Base-by-base conservation (phyloP, 306 rosid genomes). In the Prosopis cineraria region DNA sequence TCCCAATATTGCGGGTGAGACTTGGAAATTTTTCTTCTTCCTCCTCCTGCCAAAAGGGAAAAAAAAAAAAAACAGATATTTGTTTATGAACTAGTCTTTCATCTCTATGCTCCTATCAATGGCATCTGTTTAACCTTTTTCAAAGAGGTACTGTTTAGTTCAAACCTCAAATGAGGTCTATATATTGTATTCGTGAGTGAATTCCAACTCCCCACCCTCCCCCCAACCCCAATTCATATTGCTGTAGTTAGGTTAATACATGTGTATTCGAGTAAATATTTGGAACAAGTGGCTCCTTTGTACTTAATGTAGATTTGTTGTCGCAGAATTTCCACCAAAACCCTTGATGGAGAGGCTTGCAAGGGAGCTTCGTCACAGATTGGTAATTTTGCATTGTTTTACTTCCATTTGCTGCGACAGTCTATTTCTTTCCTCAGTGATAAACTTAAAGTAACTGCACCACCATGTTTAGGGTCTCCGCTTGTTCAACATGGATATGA, bases 401-500 rank as follows among this genome's bases (percentile, higher is more conserved):
- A 16, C n/a, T 25, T 44, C 31, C 33, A 25, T 69, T 81, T 59
- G 39, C 31, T 0, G 20, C 10, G 24, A 39, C 17, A 8, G 64
- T n/a, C 39, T 33, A 29, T 34, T 75, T 66, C 10, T 31, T 30
- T 70, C 31, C 44, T 34, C 29, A 48, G 50, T 48, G 40, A 1
- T 67, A 39, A 29, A 24, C 65, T 68, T 59, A 48, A 36, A 29
- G 16, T 27, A n/a, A 22, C 45, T n/a, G 30, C 69, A 45, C 44
- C 9, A 11, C 71, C 22, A 24, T 81, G 50, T 81, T 20, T 20
- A 81, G 84, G 84, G 81, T 33, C 84, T 81, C 31, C 67, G 43
- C 39, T 55, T 81, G 73, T 81, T 81, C 60, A 81, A 81, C 81
- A 60, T 81, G 43, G 84, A 81, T 76, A 81, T 81, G 78, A 81